A percentile compares a stretch with the other conserved stretches of the same genome.
Evolutionary conservation across 1,284 basidiomycete genomes (phyloP).

Genomic region (Schizophyllum commune): DNA sequence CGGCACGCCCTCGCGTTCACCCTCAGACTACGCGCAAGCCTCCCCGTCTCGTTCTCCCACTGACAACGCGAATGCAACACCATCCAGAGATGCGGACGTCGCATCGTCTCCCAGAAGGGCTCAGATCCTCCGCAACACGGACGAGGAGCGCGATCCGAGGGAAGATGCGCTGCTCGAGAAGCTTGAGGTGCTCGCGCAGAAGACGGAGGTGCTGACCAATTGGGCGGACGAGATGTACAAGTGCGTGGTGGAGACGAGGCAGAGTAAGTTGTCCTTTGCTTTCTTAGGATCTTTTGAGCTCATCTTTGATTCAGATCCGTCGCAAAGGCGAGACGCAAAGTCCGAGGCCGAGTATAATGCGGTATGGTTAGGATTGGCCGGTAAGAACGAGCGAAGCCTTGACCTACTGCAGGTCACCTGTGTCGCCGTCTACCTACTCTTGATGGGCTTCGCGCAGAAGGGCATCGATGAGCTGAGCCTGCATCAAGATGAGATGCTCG

Average conservation of each 20-base stretch:
- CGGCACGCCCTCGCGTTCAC: slow-evolving; percentile 45
- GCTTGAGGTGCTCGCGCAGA: slow-evolving; percentile 89
- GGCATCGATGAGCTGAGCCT: slow-evolving; percentile 75
- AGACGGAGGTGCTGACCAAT: slow-evolving; percentile 87
- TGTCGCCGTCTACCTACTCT: slow-evolving; percentile 87
- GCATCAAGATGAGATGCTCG: slow-evolving; percentile 67
- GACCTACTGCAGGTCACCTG: slow-evolving; percentile 44
- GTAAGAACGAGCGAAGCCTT: not conserved
- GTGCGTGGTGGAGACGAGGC: slow-evolving; percentile 67
- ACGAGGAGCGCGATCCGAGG: slow-evolving; percentile 55
- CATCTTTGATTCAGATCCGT: slow-evolving; percentile 42
- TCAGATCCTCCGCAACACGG: slow-evolving; percentile 40
- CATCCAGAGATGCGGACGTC: slow-evolving; percentile 41
- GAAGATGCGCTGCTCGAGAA: slow-evolving; percentile 73
- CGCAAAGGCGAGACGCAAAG: slow-evolving; percentile 65
- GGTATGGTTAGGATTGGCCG: slow-evolving; percentile 4
- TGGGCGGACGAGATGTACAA: slow-evolving; percentile 93
- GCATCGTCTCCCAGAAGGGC: slow-evolving; percentile 39
- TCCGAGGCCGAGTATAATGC: slow-evolving; percentile 73
- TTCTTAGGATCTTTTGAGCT: not conserved
- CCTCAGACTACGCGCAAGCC: slow-evolving; percentile 5
- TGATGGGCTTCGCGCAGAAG: slow-evolving; percentile 88
- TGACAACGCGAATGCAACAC: slow-evolving; percentile 12
- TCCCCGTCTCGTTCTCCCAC: not conserved
- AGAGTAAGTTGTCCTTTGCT: slow-evolving; percentile 40